phyloP scores from a whole-genome alignment of 78 protist species.

The Isochrysis galbana region DNA sequence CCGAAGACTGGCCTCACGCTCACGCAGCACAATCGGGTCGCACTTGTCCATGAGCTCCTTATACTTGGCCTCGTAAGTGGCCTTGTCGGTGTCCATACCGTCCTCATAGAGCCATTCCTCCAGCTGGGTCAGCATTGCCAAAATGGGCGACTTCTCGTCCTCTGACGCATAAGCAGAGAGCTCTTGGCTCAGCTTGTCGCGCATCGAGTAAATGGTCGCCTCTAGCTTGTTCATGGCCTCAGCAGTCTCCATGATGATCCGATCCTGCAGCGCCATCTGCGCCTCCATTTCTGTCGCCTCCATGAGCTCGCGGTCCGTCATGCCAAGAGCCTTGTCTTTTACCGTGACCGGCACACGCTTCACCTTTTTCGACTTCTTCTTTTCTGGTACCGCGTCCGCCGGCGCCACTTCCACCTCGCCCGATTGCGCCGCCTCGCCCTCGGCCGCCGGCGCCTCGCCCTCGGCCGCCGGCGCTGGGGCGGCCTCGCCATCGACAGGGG shows the following conservation, averaged over 20 bases:
- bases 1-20: not conserved
- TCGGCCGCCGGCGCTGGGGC: conserved; percentile 8
- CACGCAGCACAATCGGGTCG: not conserved
- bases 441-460: conserved; percentile 1
- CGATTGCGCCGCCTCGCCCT: not conserved
- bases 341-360: conserved; percentile 38
- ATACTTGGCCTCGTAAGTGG: not conserved
- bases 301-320: not conserved
- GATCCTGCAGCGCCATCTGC: not conserved
- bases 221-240: conserved; percentile 5
- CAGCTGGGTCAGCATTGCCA: not conserved
- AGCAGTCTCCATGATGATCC: not conserved
- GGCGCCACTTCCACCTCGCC: conserved; percentile 27
- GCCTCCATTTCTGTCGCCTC: conserved; percentile 1
- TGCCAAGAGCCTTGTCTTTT: not conserved
- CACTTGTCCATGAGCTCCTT: not conserved
- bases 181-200: not conserved
- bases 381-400: conserved; percentile 42
- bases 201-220: not conserved
- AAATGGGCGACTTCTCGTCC: not conserved
- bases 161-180: not conserved
- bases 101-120: conserved; percentile 29
- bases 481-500: not conserved
- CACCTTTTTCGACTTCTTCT: conserved; percentile 59
- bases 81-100: not conserved